Conservation (phyloP, 1,284 basidiomycete genomes). For the Leccinum griseonigrum region DNA sequence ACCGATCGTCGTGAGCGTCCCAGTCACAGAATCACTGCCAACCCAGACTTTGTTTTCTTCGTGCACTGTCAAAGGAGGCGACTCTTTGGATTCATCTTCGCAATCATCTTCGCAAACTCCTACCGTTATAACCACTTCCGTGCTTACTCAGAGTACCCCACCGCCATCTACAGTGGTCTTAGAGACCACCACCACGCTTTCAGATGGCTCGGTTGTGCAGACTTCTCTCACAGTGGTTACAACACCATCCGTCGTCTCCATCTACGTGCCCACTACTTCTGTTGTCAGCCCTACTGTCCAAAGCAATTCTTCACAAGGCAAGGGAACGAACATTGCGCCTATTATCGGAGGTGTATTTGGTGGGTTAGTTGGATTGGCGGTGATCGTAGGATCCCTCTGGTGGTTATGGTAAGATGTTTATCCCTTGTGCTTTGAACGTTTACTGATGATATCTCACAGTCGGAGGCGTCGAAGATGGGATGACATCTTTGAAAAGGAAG, state of each 20-base stretch:
- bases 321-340: slow-evolving; percentile 38
- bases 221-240: slow-evolving; percentile 32
- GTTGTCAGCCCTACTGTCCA: slow-evolving; percentile 20
- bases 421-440: slow-evolving; percentile 2
- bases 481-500: slow-evolving; percentile 48
- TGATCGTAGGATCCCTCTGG: slow-evolving; percentile 45
- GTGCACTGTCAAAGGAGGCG: slow-evolving; percentile 11
- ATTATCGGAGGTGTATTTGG: slow-evolving; percentile 55
- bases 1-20: slow-evolving; percentile 36
- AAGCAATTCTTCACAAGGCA: slow-evolving; percentile 13
- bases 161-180: slow-evolving; percentile 25
- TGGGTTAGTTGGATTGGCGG: slow-evolving; percentile 46
- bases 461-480: slow-evolving; percentile 47
- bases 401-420: slow-evolving; percentile 42
- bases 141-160: slow-evolving; percentile 25
- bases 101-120: slow-evolving; percentile 2
- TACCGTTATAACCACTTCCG: slow-evolving; percentile 22
- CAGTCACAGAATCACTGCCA: slow-evolving; percentile 31
- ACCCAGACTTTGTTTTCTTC: slow-evolving; percentile 42
- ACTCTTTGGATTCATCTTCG: slow-evolving; percentile 6
- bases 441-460: slow-evolving; percentile 30
- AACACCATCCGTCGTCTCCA: slow-evolving; percentile 23
- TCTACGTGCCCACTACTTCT: slow-evolving; percentile 29
- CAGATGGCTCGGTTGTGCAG: slow-evolving; percentile 35
- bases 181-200: slow-evolving; percentile 30